Evolutionary conservation across 169 alveolate species (phyloP).

Genomic region (Toxoplasma gondii): DNA sequence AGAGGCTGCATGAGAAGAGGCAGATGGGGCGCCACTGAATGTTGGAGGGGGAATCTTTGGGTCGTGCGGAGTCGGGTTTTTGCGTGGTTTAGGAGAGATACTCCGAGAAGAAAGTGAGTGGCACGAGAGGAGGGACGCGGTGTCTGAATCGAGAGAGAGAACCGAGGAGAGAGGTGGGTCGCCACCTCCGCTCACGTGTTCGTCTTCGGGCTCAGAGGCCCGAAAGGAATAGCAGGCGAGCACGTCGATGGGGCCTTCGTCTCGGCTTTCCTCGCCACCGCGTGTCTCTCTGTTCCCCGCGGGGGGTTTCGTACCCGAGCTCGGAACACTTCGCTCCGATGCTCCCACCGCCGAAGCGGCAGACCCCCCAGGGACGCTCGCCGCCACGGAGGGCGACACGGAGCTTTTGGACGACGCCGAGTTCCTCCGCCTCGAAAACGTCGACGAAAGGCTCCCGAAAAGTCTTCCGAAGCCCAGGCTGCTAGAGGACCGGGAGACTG

Average conservation of each 20-base stretch:
- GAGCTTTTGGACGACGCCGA: background rate
- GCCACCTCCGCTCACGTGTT: background rate
- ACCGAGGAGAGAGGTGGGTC: constrained; percentile 10
- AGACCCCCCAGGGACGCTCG: background rate
- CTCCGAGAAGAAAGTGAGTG: constrained; percentile 12
- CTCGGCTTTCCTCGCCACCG: background rate
- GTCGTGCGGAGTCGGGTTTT: background rate
- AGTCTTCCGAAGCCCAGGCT: background rate
- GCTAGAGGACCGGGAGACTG: background rate
- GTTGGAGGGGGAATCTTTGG: background rate
- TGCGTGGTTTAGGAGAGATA: background rate
- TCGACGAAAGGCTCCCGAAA: background rate
- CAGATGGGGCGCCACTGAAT: background rate
- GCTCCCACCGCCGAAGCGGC: background rate
- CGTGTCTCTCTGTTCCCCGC: background rate
- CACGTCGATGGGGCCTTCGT: background rate
- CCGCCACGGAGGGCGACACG: background rate
- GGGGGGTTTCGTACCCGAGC: background rate
- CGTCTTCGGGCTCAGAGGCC: background rate
- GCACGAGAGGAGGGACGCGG: background rate
- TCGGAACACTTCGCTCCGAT: background rate
- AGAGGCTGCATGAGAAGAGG: background rate
- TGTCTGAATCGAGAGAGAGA: background rate
- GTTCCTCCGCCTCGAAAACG: background rate
- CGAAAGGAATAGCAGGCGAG: background rate